Percentiles rank a stretch among this genome's conserved stretches.
Conservation (phyloP, 441 rosid species). For the Brassica hybrid region DNA sequence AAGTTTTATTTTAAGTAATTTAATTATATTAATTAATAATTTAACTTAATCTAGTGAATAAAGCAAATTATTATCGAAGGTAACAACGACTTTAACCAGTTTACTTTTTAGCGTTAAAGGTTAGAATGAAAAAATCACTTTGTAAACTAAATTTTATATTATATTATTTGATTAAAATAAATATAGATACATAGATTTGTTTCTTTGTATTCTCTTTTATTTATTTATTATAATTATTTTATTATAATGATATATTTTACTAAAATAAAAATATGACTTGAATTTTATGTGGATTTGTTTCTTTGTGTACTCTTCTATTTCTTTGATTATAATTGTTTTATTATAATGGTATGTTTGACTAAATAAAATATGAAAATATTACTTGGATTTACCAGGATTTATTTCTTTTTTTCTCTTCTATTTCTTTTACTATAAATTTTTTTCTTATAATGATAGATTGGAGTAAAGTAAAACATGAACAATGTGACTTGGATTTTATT, state of each 20-base stretch:
- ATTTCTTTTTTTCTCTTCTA: neutral
- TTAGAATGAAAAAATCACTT: too few species aligned
- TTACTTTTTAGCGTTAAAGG: too few species aligned
- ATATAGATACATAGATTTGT: neutral
- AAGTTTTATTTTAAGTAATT: too few species aligned
- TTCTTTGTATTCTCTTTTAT: neutral
- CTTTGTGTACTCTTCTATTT: neutral
- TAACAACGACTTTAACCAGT: too few species aligned
- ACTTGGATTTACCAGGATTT: neutral
- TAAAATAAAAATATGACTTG: neutral
- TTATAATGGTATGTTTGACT: neutral
- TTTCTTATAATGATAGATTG: neutral
- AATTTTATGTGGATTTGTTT: neutral
- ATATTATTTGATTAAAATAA: neutral
- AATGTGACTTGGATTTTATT: neutral
- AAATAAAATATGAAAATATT: neutral
- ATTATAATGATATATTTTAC: neutral
- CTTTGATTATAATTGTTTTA: neutral
- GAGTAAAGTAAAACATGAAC: neutral
- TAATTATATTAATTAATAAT: too few species aligned
- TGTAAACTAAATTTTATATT: too few species aligned
- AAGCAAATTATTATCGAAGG: too few species aligned
- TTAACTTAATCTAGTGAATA: too few species aligned
- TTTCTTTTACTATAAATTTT: neutral
- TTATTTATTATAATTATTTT: neutral